Percentiles rank a stretch among this genome's conserved stretches.
Evolutionary conservation across 1,139 yeast genomes (phyloP).

Genomic region (Kluyveromyces marxianus): DNA sequence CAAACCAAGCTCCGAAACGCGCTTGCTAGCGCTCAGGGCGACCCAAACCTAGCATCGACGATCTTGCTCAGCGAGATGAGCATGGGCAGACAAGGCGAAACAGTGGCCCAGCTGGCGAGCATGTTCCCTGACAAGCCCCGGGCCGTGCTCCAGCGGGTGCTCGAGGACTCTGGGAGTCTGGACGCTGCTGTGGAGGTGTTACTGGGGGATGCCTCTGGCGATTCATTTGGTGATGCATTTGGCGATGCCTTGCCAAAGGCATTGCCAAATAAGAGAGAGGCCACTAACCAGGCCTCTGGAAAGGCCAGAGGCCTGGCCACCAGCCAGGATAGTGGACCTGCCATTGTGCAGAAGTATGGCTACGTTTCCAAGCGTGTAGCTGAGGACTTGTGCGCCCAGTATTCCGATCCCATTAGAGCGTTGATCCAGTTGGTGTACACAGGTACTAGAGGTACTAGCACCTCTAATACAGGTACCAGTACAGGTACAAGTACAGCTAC

Average conservation of each 20-base stretch:
- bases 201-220: constrained; percentile 1
- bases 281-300: too few species aligned
- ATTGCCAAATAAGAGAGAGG: too few species aligned
- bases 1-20: constrained; percentile 11
- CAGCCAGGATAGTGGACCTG: constrained; percentile 6
- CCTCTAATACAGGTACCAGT: too few species aligned
- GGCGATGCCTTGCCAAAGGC: background rate
- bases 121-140: constrained; percentile 14
- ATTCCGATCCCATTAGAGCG: constrained; percentile 14
- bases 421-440: constrained; percentile 16
- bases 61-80: constrained; percentile 20
- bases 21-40: constrained; percentile 16
- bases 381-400: constrained; percentile 14
- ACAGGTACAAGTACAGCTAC: too few species aligned
- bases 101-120: constrained; percentile 6
- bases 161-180: constrained; percentile 8
- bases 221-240: too few species aligned
- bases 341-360: constrained; percentile 15
- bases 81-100: constrained; percentile 4
- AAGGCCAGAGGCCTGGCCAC: too few species aligned
- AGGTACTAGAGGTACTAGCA: too few species aligned
- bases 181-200: constrained; percentile 16
- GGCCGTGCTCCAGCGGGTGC: constrained; percentile 9
- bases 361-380: constrained; percentile 14
- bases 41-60: constrained; percentile 22